Percentiles rank a stretch among this genome's conserved stretches.
Evolutionary conservation across 352 stramenopile genomes (phyloP).

Genomic region (Phytophthora cryptogea): DNA sequence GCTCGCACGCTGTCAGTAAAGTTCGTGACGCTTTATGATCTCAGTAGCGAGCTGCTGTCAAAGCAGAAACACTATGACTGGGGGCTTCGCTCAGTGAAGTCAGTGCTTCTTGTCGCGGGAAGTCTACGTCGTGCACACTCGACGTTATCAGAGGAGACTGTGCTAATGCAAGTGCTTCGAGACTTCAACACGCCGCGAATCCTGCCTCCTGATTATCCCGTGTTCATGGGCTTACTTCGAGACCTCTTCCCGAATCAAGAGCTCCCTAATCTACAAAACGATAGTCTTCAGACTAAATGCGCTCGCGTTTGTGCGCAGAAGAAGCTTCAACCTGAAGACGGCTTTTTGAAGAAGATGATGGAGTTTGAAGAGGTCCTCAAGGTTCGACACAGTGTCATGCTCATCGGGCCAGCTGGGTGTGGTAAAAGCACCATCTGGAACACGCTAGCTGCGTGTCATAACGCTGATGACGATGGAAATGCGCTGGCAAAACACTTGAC

Average conservation of each 20-base stretch:
- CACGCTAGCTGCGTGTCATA: conserved; percentile 89
- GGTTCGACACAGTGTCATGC: conserved; percentile 96
- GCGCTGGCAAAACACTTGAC: conserved; percentile 89
- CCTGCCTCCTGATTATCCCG: conserved; percentile 90
- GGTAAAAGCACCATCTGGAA: conserved; percentile 97
- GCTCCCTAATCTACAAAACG: conserved; percentile 47
- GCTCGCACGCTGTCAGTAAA: conserved; percentile 83
- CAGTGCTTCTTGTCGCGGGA: conserved; percentile 94
- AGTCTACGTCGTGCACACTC: conserved; percentile 90
- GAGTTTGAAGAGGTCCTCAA: conserved; percentile 95
- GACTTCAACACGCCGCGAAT: conserved; percentile 97
- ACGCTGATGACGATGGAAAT: conserved; percentile 50
- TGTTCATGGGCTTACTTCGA: conserved; percentile 94
- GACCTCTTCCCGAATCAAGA: conserved; percentile 91
- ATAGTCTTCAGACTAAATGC: conserved; percentile 49
- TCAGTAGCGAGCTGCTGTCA: conserved; percentile 86
- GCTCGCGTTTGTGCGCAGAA: conserved; percentile 56
- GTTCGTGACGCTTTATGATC: conserved; percentile 91
- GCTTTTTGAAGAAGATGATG: conserved; percentile 95
- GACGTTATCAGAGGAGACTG: conserved; percentile 84
- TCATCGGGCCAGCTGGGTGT: conserved; percentile 94
- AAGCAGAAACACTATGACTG: conserved; percentile 95
- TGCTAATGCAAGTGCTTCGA: conserved; percentile 95
- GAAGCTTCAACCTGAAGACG: conserved; percentile 93
- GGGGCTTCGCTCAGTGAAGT: conserved; percentile 95